Evolutionary conservation across 129 eudicot genomes (phyloP).

Genomic region (Daucus carota): DNA sequence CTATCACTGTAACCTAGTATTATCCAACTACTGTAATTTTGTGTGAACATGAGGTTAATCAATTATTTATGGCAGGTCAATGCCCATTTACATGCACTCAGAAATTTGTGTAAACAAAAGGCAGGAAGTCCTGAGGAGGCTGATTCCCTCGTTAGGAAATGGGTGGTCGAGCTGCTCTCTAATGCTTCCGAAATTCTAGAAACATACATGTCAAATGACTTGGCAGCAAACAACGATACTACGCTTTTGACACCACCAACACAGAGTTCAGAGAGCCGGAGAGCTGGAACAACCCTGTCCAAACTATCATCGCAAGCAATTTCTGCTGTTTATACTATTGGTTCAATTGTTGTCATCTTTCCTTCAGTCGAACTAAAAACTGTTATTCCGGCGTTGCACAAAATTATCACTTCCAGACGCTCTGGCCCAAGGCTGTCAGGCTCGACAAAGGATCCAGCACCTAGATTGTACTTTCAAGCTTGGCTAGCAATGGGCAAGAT

Average conservation of each 20-base stretch:
- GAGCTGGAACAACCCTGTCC: conserved; percentile 34
- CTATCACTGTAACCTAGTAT: neutral
- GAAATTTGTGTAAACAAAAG: conserved; percentile 70
- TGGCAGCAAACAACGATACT: conserved; percentile 32
- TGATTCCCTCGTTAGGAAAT: conserved; percentile 57
- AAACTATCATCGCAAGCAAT: conserved; percentile 35
- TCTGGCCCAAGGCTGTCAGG: conserved; percentile 30
- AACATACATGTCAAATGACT: conserved; percentile 44
- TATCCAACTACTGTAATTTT: neutral
- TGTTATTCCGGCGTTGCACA: conserved; percentile 54
- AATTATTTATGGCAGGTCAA: conserved; percentile 55
- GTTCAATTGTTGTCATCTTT: conserved; percentile 70
- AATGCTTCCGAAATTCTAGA: conserved; percentile 63
- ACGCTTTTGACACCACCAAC: conserved; percentile 52
- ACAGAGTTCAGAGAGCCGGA: conserved; percentile 26
- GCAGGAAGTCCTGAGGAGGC: conserved; percentile 66
- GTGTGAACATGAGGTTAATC: conserved; percentile 1
- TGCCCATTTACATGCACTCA: conserved; percentile 47
- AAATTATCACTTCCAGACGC: conserved; percentile 70
- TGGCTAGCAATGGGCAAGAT: conserved; percentile 94
- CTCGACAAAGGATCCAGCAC: conserved; percentile 59
- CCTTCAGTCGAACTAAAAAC: conserved; percentile 54
- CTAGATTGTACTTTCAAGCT: conserved; percentile 79
- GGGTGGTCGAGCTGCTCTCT: conserved; percentile 63
- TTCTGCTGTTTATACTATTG: conserved; percentile 78